These are phyloP conservation scores for Paraconiothyrium brasiliense DNA, from an alignment of 2,329 filamentous ascomycete genomes.

Conservation along the genomic window DNA sequence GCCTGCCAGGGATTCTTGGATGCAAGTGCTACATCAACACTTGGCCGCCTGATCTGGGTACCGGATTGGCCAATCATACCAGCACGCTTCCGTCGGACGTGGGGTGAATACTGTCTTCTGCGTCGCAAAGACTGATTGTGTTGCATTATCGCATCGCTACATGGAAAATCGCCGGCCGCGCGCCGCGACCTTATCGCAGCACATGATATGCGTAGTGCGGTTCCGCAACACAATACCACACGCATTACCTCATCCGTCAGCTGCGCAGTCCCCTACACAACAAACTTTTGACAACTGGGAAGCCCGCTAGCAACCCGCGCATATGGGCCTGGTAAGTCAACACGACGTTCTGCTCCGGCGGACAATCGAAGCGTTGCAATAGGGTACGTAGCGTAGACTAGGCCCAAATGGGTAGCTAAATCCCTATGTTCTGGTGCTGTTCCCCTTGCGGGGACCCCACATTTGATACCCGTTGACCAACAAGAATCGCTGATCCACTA, in stretches of 20 bases:
- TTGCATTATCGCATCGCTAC: slow-evolving; percentile 5
- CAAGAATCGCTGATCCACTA: slow-evolving; percentile 3
- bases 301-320: slow-evolving; percentile 15
- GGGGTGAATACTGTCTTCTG: slow-evolving; percentile 89
- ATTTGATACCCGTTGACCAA: slow-evolving; percentile 11
- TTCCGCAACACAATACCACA: slow-evolving; percentile 1
- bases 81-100: slow-evolving; percentile 74
- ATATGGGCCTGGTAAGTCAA: slow-evolving; percentile 2
- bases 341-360: slow-evolving; percentile 4
- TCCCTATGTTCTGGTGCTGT: slow-evolving; percentile 11
- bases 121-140: slow-evolving; percentile 54
- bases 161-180: neutral
- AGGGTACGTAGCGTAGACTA: slow-evolving; percentile 13
- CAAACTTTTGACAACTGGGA: neutral
- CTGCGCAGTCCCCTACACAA: neutral
- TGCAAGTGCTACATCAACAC: slow-evolving; percentile 72
- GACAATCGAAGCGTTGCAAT: slow-evolving; percentile 5
- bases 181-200: slow-evolving; percentile 1
- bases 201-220: slow-evolving; percentile 1
- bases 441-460: slow-evolving; percentile 14
- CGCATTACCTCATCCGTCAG: slow-evolving; percentile 11
- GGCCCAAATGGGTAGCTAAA: slow-evolving; percentile 9
- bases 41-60: slow-evolving; percentile 84
- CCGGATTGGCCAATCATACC: slow-evolving; percentile 77
- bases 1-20: slow-evolving; percentile 85